Percentiles rank a stretch among this genome's conserved stretches.
Conservation (phyloP, 495 filamentous ascomycete species). For the Talaromyces trachyspermus region DNA sequence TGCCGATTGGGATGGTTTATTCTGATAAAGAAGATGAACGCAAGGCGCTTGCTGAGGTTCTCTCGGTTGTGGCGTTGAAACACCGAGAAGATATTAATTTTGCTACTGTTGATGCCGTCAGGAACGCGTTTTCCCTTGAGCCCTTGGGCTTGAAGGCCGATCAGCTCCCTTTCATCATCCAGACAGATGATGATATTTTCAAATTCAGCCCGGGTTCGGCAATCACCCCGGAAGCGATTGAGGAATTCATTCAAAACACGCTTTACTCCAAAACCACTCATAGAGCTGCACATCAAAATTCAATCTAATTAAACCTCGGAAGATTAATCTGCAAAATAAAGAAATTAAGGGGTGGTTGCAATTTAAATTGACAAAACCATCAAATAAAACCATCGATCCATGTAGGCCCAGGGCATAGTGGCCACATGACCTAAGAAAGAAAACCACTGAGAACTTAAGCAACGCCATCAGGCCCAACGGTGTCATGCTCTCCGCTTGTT, state of each 20-base stretch:
- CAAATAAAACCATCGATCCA: too few relatives aligned
- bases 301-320: too few relatives aligned
- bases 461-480: too few relatives aligned
- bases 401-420: too few relatives aligned
- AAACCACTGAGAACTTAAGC: too few relatives aligned
- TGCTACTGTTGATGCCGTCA: neutral
- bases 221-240: neutral
- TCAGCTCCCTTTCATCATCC: neutral
- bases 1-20: neutral
- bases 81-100: constrained; percentile 1
- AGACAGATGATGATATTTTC: neutral
- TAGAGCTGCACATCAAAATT: neutral
- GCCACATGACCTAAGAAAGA: too few relatives aligned
- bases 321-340: too few relatives aligned
- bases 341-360: too few relatives aligned
- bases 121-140: neutral
- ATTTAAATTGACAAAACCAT: too few relatives aligned
- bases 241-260: neutral
- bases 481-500: too few relatives aligned
- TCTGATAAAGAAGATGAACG: neutral
- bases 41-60: neutral
- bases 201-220: neutral
- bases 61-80: neutral
- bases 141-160: neutral
- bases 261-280: neutral